Evolutionary conservation across 768 basidiomycete genomes (phyloP), one percentile per base, ranked within the genome.

Genomic region (Hericium rajendrae): DNA sequence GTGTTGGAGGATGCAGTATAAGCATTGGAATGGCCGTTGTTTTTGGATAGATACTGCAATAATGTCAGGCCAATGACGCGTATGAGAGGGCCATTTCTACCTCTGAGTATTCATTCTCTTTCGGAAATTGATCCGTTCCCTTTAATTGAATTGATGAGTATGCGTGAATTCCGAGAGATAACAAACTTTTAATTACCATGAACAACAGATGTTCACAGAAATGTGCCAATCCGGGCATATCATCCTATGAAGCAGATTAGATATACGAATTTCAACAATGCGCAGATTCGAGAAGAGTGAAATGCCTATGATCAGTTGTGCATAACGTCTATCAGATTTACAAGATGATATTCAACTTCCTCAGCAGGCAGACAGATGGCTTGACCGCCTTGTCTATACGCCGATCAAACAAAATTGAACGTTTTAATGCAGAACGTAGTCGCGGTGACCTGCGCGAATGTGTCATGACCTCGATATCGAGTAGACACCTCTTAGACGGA

Each of bases 131-230:
- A 62, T 84, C 81, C 10, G 88, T 91, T 18, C 90, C 89, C 89
- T 91, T 55, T 6, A 54, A 1, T 37, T 26, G 26, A 26, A 26
- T 5, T 26, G 26, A 26, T 26, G 22, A 24, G 6, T 9, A 9
- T 49, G 22, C 55, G 22, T 62, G 37, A 56, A 54, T 13, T 40
- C 48, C 8, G 38, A 49, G 40, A 38, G 38, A 6, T 37, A 8
- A 69, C 84, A 50, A 22, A 12, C 16, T 16, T 43, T 13, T 43
- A 43, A 43, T 60, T 64, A 93, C 94, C 85, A 99, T 91, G 72
- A 99, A 99, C 60, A 97, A 71, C 51, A 99, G 68, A 70, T 99
- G 95, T 69, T 99, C 95, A 72, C 94, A 94, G 67, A 94, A 94
- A 70, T 95, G 92, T 51, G 93, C 93, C 48, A 94, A 78, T 11